Conservation (phyloP, 1,139 yeast species). For the Saccharomyces hybrid region DNA sequence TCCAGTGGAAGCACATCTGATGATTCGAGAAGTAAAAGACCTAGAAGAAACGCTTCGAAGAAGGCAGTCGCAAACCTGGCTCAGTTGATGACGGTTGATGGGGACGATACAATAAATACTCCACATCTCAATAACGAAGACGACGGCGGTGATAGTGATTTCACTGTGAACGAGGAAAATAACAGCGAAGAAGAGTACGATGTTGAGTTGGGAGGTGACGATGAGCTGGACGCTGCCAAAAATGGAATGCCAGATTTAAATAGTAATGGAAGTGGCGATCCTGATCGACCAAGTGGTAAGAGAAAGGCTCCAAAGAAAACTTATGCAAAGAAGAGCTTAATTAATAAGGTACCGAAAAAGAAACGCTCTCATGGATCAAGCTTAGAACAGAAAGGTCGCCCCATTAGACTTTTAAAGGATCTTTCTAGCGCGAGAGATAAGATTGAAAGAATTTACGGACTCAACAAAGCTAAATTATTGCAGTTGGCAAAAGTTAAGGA, state of each 20-base stretch:
- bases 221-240: constrained; percentile 14
- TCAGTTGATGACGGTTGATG: constrained; percentile 3
- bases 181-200: constrained; percentile 8
- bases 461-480: constrained; percentile 30
- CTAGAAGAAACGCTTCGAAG: constrained; percentile 2
- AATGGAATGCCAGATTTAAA: neutral
- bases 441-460: constrained; percentile 34
- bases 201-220: constrained; percentile 14
- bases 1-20: constrained; percentile 4
- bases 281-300: constrained; percentile 1
- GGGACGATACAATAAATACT: constrained; percentile 4
- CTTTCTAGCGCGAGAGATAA: constrained; percentile 35
- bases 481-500: constrained; percentile 32
- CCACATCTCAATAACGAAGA: constrained; percentile 1
- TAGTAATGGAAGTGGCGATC: neutral
- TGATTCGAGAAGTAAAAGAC: constrained; percentile 10
- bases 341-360: constrained; percentile 2
- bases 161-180: constrained; percentile 2
- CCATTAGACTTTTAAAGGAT: constrained; percentile 28
- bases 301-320: constrained; percentile 6
- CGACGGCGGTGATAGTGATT: neutral
- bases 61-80: constrained; percentile 8
- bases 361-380: constrained; percentile 3
- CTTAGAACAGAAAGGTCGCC: constrained; percentile 19
- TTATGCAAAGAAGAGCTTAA: neutral